Percentiles rank a stretch among this genome's conserved stretches.
Conservation (phyloP, 352 stramenopile species). For the Phytopythium delawarense region DNA sequence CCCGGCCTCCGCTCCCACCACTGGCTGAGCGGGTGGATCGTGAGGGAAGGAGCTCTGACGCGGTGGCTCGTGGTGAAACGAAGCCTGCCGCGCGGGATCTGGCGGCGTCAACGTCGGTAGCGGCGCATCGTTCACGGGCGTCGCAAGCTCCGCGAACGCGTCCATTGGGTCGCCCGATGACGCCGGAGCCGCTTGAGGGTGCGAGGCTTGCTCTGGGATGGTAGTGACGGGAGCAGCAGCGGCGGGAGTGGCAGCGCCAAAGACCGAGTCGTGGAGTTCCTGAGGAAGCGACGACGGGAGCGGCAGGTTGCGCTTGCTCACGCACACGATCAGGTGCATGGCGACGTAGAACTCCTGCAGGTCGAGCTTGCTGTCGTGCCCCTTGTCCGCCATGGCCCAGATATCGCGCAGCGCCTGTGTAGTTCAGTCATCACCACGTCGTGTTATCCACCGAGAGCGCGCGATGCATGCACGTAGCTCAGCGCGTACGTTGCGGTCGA, state of each 20-base stretch:
- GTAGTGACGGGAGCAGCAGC: slow-evolving; percentile 8
- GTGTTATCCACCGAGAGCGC: not conserved
- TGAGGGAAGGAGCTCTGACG: slow-evolving; percentile 20
- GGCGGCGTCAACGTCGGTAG: slow-evolving; percentile 24
- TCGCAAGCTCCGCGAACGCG: slow-evolving; percentile 47
- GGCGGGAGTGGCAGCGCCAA: slow-evolving; percentile 18
- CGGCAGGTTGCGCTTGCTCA: slow-evolving; percentile 86
- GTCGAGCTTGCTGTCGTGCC: slow-evolving; percentile 91
- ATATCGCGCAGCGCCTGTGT: slow-evolving; percentile 80
- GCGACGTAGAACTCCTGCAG: slow-evolving; percentile 93
- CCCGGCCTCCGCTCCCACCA: not conserved
- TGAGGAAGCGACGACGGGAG: slow-evolving; percentile 66
- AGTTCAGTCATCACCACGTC: slow-evolving; percentile 1
- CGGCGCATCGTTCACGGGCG: slow-evolving; percentile 22
- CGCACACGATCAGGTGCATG: slow-evolving; percentile 96
- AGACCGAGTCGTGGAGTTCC: slow-evolving; percentile 64
- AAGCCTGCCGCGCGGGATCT: slow-evolving; percentile 9
- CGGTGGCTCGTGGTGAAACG: slow-evolving; percentile 9
- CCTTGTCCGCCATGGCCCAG: slow-evolving; percentile 90
- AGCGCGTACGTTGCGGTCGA: slow-evolving; percentile 77
- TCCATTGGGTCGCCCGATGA: slow-evolving; percentile 39
- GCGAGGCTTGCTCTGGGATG: not conserved
- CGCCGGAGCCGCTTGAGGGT: slow-evolving; percentile 13
- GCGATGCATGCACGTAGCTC: not conserved
- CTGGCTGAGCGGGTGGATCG: not conserved